phyloP scores from a whole-genome alignment of 2,329 filamentous ascomycete species.

The Venturiaceae sp. region DNA sequence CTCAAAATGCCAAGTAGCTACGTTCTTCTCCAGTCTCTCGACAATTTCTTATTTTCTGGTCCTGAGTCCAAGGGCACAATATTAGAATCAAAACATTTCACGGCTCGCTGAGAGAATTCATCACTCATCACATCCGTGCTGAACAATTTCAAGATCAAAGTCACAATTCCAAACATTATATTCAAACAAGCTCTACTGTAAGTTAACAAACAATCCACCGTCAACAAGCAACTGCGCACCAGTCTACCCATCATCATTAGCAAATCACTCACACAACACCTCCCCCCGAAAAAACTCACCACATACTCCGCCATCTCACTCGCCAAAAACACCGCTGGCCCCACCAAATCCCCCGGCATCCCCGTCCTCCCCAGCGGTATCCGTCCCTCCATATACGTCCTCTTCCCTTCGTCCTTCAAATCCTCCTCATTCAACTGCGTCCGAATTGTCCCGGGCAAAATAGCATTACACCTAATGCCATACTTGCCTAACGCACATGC shows the following conservation, averaged over 20 bases:
- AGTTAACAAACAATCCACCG: constrained; percentile 80
- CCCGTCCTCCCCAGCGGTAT: constrained; percentile 74
- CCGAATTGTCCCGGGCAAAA: constrained; percentile 73
- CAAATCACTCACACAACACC: not conserved
- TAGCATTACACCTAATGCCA: constrained; percentile 70
- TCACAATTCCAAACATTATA: too few species aligned
- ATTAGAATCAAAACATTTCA: too few species aligned
- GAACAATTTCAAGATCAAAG: too few species aligned
- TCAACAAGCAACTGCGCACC: constrained; percentile 80
- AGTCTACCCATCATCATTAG: constrained; percentile 32
- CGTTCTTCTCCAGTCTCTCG: too few species aligned
- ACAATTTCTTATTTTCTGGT: too few species aligned
- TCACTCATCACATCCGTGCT: too few species aligned
- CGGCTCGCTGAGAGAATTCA: too few species aligned
- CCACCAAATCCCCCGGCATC: constrained; percentile 62
- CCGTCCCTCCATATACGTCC: constrained; percentile 67
- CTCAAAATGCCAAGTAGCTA: too few species aligned
- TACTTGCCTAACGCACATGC: constrained; percentile 71
- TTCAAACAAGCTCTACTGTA: constrained; percentile 46
- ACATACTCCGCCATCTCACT: constrained; percentile 74
- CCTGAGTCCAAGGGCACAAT: too few species aligned
- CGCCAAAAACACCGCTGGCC: constrained; percentile 77
- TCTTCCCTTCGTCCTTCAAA: constrained; percentile 62
- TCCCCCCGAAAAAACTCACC: constrained; percentile 21
- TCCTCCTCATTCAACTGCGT: constrained; percentile 82